Evolutionary conservation across 129 eudicot species (phyloP).

Genomic region (Helichrysum umbraculigerum): DNA sequence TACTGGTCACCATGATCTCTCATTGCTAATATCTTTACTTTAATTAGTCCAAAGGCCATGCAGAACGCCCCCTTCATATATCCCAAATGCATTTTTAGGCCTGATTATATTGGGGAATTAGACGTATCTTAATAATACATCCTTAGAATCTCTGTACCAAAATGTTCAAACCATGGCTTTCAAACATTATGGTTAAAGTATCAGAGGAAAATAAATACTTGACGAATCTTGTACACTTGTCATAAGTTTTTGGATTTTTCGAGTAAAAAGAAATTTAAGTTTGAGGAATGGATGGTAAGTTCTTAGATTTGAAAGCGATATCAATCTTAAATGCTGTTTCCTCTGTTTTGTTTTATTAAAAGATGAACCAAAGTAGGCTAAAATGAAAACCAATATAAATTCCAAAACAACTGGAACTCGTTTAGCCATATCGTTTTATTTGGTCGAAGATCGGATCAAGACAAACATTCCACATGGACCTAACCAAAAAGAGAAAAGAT

Average conservation of each 20-base stretch:
- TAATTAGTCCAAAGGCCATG: not conserved
- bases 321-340: not conserved
- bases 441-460: not conserved
- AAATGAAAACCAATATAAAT: not conserved
- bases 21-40: not conserved
- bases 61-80: not conserved
- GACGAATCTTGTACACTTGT: no score
- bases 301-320: not conserved
- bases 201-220: no score
- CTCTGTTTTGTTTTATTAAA: not conserved
- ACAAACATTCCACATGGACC: slow-evolving; percentile 3
- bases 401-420: not conserved
- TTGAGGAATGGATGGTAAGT: no score
- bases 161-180: no score
- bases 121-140: no score
- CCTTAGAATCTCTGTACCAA: no score
- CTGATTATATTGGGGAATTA: no score
- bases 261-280: no score
- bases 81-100: not conserved
- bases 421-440: not conserved
- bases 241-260: no score
- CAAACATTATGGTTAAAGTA: no score
- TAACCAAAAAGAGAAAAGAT: slow-evolving; percentile 3
- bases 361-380: not conserved
- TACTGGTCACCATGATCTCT: not conserved